Evolutionary conservation across 768 basidiomycete genomes (phyloP).

Genomic region (Boletus eberwhitei): DNA sequence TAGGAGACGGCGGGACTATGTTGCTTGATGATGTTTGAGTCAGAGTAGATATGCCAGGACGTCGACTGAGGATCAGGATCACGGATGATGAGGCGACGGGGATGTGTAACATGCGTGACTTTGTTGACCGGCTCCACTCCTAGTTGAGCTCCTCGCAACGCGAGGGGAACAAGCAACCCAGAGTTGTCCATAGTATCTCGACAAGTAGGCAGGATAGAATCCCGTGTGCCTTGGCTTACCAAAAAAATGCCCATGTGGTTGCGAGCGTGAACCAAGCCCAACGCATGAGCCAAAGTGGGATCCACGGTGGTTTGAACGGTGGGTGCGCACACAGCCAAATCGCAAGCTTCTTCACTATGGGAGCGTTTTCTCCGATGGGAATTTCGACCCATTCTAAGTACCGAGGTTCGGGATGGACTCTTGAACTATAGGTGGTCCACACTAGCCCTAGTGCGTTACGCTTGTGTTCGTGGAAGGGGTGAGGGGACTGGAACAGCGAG

Average conservation of each 20-base stretch:
- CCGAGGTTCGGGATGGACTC: too few species aligned
- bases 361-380: too few species aligned
- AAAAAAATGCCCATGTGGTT: slow-evolving; percentile 15
- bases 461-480: too few species aligned
- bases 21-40: slow-evolving; percentile 2
- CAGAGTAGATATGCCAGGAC: slow-evolving; percentile 1
- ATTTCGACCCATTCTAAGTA: too few species aligned
- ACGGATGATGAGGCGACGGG: slow-evolving; percentile 17
- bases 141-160: slow-evolving; percentile 8
- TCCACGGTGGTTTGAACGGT: too few species aligned
- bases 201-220: slow-evolving; percentile 12
- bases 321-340: too few species aligned
- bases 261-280: slow-evolving; percentile 19
- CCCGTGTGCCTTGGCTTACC: not conserved
- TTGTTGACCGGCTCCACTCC: slow-evolving; percentile 6
- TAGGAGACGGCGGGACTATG: slow-evolving; percentile 21
- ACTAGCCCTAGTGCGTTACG: too few species aligned
- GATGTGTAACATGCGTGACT: slow-evolving; percentile 13
- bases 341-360: slow-evolving; percentile 16
- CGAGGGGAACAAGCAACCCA: slow-evolving; percentile 23
- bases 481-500: too few species aligned
- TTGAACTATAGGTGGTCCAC: too few species aligned
- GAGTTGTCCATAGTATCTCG: slow-evolving; percentile 21
- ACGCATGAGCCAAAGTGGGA: slow-evolving; percentile 10
- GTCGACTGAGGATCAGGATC: not conserved